phyloP scores from a whole-genome alignment of 345 rosid species.

The Arabidopsis suecica region DNA sequence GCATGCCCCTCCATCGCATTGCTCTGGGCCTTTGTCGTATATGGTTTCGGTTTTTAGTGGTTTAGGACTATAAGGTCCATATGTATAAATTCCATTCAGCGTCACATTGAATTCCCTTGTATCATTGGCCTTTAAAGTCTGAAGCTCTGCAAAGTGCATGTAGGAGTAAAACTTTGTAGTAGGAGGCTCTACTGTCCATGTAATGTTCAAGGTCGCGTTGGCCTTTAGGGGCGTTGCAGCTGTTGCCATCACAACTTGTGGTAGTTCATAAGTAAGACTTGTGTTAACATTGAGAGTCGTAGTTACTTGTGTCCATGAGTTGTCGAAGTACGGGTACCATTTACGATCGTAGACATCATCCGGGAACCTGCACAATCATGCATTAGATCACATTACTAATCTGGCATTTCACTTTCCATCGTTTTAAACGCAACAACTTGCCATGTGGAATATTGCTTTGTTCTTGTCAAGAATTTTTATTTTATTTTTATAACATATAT shows the following conservation, averaged over 20 bases:
- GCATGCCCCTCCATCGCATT: slow-evolving; percentile 41
- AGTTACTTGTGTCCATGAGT: slow-evolving; percentile 35
- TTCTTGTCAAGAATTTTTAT: too few species aligned
- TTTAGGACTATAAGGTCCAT: slow-evolving; percentile 47
- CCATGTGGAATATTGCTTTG: neutral
- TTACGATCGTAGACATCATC: slow-evolving; percentile 36
- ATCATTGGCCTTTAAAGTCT: slow-evolving; percentile 46
- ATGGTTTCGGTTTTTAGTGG: slow-evolving; percentile 37
- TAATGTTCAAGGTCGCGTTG: slow-evolving; percentile 26
- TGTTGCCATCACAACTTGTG: slow-evolving; percentile 21
- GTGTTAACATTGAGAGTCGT: slow-evolving; percentile 14
- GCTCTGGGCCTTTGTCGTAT: slow-evolving; percentile 26
- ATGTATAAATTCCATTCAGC: slow-evolving; percentile 44
- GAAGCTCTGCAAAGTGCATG: slow-evolving; percentile 60
- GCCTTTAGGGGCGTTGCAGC: slow-evolving; percentile 17
- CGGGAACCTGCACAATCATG: slow-evolving; percentile 38
- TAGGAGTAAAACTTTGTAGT: slow-evolving; percentile 35
- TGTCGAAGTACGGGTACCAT: slow-evolving; percentile 29
- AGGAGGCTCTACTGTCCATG: slow-evolving; percentile 21
- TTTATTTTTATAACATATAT: too few species aligned
- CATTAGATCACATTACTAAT: neutral
- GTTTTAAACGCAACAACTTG: neutral
- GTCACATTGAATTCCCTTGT: slow-evolving; percentile 51
- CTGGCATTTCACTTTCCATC: neutral
- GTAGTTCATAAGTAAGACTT: slow-evolving; percentile 14